phyloP scores from a whole-genome alignment of 1,284 basidiomycete genomes.

The Pulveroboletus sp. region DNA sequence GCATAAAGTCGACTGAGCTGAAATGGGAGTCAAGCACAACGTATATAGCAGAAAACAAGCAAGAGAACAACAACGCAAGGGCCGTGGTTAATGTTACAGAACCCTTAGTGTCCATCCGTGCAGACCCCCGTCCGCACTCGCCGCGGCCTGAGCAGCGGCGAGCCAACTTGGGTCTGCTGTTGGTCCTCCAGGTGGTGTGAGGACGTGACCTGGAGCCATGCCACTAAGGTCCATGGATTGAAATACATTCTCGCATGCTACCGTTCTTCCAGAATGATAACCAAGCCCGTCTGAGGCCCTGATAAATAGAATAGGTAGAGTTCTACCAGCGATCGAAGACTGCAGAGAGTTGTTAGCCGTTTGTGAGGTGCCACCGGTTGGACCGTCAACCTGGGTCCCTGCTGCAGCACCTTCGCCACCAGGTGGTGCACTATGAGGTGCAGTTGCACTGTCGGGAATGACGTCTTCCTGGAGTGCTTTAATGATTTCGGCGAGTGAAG shows the following conservation, averaged over 20 bases:
- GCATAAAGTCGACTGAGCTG: slow-evolving; percentile 6
- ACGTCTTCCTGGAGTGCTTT: slow-evolving; percentile 73
- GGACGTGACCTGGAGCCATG: slow-evolving; percentile 42
- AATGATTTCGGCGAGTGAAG: slow-evolving; percentile 66
- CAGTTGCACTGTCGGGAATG: slow-evolving; percentile 45
- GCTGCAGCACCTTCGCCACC: slow-evolving; percentile 19
- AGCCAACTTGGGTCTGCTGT: slow-evolving; percentile 62
- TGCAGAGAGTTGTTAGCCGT: slow-evolving; percentile 37
- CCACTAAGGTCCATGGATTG: slow-evolving; percentile 57
- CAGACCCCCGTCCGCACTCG: slow-evolving; percentile 53
- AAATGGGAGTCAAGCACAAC: slow-evolving; percentile 24
- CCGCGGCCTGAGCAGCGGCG: slow-evolving; percentile 64
- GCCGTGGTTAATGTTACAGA: slow-evolving; percentile 45
- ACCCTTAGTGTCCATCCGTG: slow-evolving; percentile 77
- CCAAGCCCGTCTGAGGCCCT: slow-evolving; percentile 76
- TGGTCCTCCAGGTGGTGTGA: slow-evolving; percentile 39
- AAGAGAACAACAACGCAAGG: slow-evolving; percentile 27
- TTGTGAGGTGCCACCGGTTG: slow-evolving; percentile 19
- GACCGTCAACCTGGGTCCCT: slow-evolving; percentile 27
- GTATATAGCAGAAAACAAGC: slow-evolving; percentile 35
- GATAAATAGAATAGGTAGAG: slow-evolving; percentile 72
- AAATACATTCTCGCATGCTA: slow-evolving; percentile 81
- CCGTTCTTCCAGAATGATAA: slow-evolving; percentile 81
- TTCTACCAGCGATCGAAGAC: slow-evolving; percentile 58
- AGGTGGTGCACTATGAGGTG: slow-evolving; percentile 37